phyloP scores from a whole-genome alignment of 306 rosid genomes.

The Nissolia schottii region DNA sequence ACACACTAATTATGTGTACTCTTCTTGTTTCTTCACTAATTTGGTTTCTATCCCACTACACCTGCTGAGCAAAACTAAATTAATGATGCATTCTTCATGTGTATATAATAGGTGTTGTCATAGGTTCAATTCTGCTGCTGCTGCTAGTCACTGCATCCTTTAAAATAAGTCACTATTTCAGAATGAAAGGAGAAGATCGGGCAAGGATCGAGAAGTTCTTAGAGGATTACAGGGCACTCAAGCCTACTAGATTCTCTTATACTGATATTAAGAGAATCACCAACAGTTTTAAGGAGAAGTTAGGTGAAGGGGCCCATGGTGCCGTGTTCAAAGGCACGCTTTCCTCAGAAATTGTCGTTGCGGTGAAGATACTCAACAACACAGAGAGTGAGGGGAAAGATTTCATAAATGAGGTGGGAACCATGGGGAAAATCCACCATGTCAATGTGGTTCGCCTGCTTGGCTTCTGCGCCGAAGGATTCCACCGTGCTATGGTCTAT shows the following conservation, averaged over 20 bases:
- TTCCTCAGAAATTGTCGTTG: not conserved
- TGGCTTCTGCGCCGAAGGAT: constrained; percentile 4
- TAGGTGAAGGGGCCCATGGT: constrained; percentile 12
- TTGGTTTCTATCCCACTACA: too few relatives aligned
- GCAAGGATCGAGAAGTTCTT: constrained; percentile 1
- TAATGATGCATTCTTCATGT: not conserved
- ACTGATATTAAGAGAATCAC: constrained; percentile 1
- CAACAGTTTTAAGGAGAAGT: not conserved
- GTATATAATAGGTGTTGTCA: not conserved
- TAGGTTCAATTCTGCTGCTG: not conserved
- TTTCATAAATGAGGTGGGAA: not conserved
- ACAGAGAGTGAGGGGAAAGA: not conserved
- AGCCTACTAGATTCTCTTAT: not conserved
- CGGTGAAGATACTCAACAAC: not conserved
- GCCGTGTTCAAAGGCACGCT: not conserved
- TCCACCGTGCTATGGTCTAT: not conserved
- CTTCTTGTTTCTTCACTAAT: not conserved
- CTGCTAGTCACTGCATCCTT: not conserved
- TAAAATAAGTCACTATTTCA: not conserved
- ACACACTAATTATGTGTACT: not conserved
- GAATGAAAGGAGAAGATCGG: not conserved
- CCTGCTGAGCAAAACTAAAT: too few relatives aligned
- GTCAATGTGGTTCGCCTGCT: constrained; percentile 1
- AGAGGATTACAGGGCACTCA: constrained; percentile 1
- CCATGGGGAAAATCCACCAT: constrained; percentile 8